Conservation (phyloP, 371 early-diverging fungal genomes). For the Rhizopus microsporus region DNA sequence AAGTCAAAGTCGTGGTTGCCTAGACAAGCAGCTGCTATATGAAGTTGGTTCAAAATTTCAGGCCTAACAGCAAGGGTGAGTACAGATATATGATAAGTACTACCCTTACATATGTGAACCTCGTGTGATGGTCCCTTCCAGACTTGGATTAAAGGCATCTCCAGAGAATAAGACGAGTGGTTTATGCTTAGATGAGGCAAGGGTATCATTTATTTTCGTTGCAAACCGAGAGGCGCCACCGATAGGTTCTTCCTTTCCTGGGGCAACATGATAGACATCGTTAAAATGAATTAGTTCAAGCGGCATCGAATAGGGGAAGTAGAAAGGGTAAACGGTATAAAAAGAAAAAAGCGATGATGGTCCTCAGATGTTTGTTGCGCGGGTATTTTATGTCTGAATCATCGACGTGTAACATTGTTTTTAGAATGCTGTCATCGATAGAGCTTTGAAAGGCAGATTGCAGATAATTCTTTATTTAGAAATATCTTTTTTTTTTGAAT, state of each 20-base stretch:
- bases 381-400: neutral
- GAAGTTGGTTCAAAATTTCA: constrained; percentile 49
- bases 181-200: constrained; percentile 14
- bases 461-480: too few relatives aligned
- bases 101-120: constrained; percentile 57
- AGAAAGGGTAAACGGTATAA: constrained; percentile 4
- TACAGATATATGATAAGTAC: neutral
- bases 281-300: constrained; percentile 57
- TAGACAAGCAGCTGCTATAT: constrained; percentile 56
- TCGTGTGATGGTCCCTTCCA: constrained; percentile 62
- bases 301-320: constrained; percentile 4
- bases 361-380: neutral
- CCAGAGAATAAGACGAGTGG: constrained; percentile 60
- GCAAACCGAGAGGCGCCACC: constrained; percentile 66
- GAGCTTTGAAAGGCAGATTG: too few relatives aligned
- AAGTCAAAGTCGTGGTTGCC: constrained; percentile 76
- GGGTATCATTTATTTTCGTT: constrained; percentile 16
- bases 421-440: too few relatives aligned
- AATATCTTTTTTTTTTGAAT: too few relatives aligned
- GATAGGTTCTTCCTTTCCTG: constrained; percentile 54
- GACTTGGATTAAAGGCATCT: constrained; percentile 64
- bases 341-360: constrained; percentile 6
- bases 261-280: constrained; percentile 61
- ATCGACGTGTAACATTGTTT: neutral
- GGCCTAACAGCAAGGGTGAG: constrained; percentile 23